Evolutionary conservation across 2,329 filamentous ascomycete genomes (phyloP).

Genomic region (Fusarium tupiense): DNA sequence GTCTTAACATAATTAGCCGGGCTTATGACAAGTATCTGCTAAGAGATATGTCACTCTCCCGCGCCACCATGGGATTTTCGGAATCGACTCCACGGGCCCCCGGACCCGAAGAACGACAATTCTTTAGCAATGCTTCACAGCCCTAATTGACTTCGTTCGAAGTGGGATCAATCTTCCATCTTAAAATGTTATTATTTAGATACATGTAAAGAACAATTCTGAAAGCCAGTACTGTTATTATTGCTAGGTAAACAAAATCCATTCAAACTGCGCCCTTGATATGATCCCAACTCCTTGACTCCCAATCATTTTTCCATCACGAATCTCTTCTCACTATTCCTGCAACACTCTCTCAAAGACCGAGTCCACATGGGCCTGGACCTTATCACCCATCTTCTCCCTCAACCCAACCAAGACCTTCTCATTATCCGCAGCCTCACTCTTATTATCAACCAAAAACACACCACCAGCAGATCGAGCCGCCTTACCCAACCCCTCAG

Average conservation of each 20-base stretch:
- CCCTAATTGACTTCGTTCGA: background rate
- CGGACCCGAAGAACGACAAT: background rate
- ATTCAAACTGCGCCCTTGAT: fast-evolving
- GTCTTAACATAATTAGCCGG: too few relatives aligned
- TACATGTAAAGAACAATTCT: background rate
- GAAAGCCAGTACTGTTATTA: background rate
- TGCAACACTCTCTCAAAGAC: background rate
- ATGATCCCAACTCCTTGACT: background rate
- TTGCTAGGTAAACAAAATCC: background rate
- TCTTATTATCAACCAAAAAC: slow-evolving; percentile 25
- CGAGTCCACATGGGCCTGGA: background rate
- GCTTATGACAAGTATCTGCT: too few relatives aligned
- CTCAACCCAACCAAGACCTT: slow-evolving; percentile 19
- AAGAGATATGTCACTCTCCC: background rate
- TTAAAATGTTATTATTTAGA: fast-evolving
- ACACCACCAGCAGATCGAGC: slow-evolving; percentile 8
- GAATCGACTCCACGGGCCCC: background rate
- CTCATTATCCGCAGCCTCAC: slow-evolving; percentile 25
- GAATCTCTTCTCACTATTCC: background rate
- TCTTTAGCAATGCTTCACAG: background rate
- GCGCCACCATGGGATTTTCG: background rate
- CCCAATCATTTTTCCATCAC: background rate
- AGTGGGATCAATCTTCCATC: fast-evolving
- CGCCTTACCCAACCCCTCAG: background rate
- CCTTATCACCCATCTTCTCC: background rate